Base-by-base conservation (phyloP, 306 rosid species). In the Rosa persica region DNA sequence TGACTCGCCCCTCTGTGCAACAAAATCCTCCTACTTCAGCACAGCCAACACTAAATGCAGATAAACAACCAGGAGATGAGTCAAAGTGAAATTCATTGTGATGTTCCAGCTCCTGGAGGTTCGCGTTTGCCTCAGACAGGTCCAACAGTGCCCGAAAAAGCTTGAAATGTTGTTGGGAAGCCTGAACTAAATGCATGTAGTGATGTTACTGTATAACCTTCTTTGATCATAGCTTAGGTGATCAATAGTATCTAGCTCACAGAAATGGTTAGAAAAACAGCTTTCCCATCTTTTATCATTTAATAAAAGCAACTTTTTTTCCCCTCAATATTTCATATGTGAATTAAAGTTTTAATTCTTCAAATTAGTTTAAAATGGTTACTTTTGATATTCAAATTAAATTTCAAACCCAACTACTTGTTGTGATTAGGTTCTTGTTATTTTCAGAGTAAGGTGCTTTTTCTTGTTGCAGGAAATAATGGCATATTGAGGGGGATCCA, bases 1-100 rank as follows among this genome's bases (percentile, higher is more conserved):
- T 82, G 73, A 87, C 90, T 78, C 86, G 90, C 8, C 74, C 90
- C 44, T 85, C 89, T 58, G 60, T 60, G 38, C 72, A 60, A 70
- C 68, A 55, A 76, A 69, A 81, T 27, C 79, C 76, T 65, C 68
- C 88, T 42, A 5, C 73, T 73, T 67, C 79, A 44, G 87, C 78
- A 38, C 69, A 70, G 40, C 74, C 42, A 40, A 64, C 20, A 4
- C 2, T 36, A 22, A 68, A 43, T 74, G 75, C 80, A 5, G 66
- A 12, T 47, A 48, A 83, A 22, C 79, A 79, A 72, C 65, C 88
- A 43, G 74, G 58, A 73, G 82, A 22, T n/a, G 34, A 82, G 52
- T 74, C 88, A 38, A 72, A 52, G 19, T 8, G 27, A 27, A 27
- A 27, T 27, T 27, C 30, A 0, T 27, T 27, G 30, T 27, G 30